Conservation (phyloP, 2,329 filamentous ascomycete genomes). For the Alternaria sp. region DNA sequence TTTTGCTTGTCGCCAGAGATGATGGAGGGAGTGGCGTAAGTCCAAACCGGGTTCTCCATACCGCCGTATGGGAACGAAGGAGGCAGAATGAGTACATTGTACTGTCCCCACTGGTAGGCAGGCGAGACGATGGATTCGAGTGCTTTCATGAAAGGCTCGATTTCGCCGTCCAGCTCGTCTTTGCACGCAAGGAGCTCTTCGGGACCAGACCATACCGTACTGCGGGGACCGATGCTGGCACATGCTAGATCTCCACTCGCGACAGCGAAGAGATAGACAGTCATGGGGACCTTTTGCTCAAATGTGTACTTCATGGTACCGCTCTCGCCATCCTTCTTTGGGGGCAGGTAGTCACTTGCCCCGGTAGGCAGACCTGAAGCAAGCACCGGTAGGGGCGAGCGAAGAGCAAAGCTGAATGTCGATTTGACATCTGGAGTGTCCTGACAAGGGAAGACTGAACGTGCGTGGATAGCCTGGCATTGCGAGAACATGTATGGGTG, state of each 20-base stretch:
- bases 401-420: constrained; percentile 89
- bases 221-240: constrained; percentile 85
- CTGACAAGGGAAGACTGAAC: constrained; percentile 94
- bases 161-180: constrained; percentile 90
- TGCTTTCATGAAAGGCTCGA: constrained; percentile 88
- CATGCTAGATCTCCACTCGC: constrained; percentile 83
- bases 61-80: constrained; percentile 69
- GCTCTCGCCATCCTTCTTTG: constrained; percentile 60
- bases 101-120: constrained; percentile 86
- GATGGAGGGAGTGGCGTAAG: constrained; percentile 92
- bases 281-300: constrained; percentile 89
- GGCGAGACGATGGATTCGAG: constrained; percentile 83
- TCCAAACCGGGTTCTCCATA: constrained; percentile 94
- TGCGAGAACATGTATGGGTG: constrained; percentile 98
- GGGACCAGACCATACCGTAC: constrained; percentile 83
- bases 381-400: constrained; percentile 86
- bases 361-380: constrained; percentile 78
- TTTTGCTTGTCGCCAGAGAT: constrained; percentile 86
- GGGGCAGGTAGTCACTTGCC: constrained; percentile 56
- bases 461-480: constrained; percentile 94
- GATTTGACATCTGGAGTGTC: constrained; percentile 97
- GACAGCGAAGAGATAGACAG: constrained; percentile 92
- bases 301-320: constrained; percentile 76
- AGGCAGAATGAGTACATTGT: constrained; percentile 90
- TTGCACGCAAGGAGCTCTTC: constrained; percentile 84